Base-by-base conservation (phyloP, 148 eudicot genomes). In the Suaeda aralocaspica region DNA sequence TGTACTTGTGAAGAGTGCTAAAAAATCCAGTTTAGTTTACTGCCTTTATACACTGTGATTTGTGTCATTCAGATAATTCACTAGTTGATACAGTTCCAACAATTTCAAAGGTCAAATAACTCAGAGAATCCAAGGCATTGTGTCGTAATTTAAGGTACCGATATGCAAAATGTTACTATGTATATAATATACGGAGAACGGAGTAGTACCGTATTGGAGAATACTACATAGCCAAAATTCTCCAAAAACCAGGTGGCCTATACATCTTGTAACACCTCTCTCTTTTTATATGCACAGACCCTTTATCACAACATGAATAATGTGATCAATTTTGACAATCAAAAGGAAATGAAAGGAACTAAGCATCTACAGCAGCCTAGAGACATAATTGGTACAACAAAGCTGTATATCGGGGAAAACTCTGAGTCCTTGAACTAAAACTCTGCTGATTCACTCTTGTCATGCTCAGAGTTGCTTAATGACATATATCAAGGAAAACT, bases 271-370 rank as follows among this genome's bases (percentile, higher is more conserved):
- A 74, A 45, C 52, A 56, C 48, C 57, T 22, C 64, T 74, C 59
- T 59, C 8, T 53, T 45, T 66, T 29, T 45, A 50, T 66, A 67
- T 74, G 66, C 67, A 74, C 77, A 67, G 34, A 67, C 59, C 59
- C 76, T 49, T 46, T 2, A 67, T 14, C 45, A 66, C 36, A 15
- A 59, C 59, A 51, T 50, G 58, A 67, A 59, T 36, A 41, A 25
- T 12, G 30, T n/a, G 22, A 60, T 67, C 31, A 59, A 39, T 36
- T 67, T 41, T 49, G 48, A 69, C 61, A 61, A 18, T 48, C 31
- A 48, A 49, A 66, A 67, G 46, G 49, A 50, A 60, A 59, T n/a
- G 52, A 41, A 51, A 31, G 30, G 30, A 55, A 51, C 55, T 67
- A 67, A 52, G 64, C 72, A 66, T 51, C 70, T 14, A 29, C 19